These are phyloP conservation scores for Testicularia cyperi DNA, from an alignment of 1,284 basidiomycete genomes.

Conservation along the genomic window DNA sequence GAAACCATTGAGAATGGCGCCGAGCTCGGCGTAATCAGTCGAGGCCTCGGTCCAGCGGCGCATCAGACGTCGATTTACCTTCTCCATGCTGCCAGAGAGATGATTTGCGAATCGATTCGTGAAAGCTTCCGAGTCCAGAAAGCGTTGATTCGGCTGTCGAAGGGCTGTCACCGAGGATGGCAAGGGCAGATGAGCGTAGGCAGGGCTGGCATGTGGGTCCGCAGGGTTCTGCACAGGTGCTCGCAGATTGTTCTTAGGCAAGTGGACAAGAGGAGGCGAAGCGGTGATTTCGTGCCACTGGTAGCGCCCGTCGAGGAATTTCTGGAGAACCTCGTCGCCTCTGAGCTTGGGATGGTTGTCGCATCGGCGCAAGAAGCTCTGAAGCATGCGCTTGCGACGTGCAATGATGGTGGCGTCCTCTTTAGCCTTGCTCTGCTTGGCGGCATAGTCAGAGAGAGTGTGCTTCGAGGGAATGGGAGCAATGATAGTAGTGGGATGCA, in stretches of 20 bases:
- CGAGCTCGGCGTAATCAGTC: conserved; percentile 89
- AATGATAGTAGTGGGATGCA: conserved; percentile 95
- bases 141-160: conserved; percentile 65
- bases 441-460: conserved; percentile 90
- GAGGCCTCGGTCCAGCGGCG: conserved; percentile 93
- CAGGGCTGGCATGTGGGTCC: conserved; percentile 71
- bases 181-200: conserved; percentile 81
- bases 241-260: conserved; percentile 93
- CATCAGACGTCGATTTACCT: conserved; percentile 83
- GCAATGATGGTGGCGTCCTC: conserved; percentile 92
- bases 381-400: conserved; percentile 86
- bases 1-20: conserved; percentile 92
- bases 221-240: conserved; percentile 93
- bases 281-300: conserved; percentile 69
- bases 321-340: conserved; percentile 89
- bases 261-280: conserved; percentile 75
- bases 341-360: conserved; percentile 88
- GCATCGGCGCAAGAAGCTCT: conserved; percentile 88
- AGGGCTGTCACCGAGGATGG: conserved; percentile 66
- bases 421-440: conserved; percentile 94
- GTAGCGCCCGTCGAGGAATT: conserved; percentile 91
- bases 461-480: conserved; percentile 98
- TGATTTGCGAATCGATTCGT: conserved; percentile 94
- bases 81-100: conserved; percentile 87
- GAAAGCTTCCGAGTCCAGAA: conserved; percentile 92